Percentiles rank a stretch among this genome's conserved stretches.
phyloP scores from a whole-genome alignment of 1,139 yeast genomes.

The Casaregolazyma suthepensis region DNA sequence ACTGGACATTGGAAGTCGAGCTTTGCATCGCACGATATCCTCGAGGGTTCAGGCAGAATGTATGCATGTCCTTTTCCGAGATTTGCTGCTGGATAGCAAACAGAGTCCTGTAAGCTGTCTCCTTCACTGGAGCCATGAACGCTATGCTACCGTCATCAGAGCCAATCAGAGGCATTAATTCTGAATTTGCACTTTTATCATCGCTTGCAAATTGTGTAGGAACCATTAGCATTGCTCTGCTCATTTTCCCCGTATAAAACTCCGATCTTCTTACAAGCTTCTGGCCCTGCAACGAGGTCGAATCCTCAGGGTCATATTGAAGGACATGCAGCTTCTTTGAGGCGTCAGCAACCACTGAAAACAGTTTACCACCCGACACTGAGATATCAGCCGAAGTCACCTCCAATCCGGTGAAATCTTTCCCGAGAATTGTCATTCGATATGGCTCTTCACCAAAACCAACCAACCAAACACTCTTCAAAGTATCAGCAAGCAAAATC shows the following conservation, averaged over 20 bases:
- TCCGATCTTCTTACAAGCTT: conserved; percentile 63
- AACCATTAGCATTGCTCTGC: conserved; percentile 52
- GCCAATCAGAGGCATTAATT: conserved; percentile 48
- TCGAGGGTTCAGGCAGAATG: conserved; percentile 74
- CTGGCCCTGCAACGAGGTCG: conserved; percentile 75
- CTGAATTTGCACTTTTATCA: conserved; percentile 27
- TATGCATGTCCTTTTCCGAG: conserved; percentile 65
- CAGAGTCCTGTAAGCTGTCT: conserved; percentile 69
- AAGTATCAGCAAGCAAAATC: conserved; percentile 70
- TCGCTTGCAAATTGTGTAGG: conserved; percentile 32
- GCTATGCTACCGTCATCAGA: conserved; percentile 75
- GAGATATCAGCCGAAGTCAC: conserved; percentile 64
- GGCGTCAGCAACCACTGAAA: conserved; percentile 63
- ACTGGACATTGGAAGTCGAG: conserved; percentile 9
- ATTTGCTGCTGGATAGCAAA: conserved; percentile 85
- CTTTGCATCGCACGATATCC: conserved; percentile 26
- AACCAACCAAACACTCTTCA: conserved; percentile 72
- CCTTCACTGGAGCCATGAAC: conserved; percentile 69
- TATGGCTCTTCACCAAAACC: conserved; percentile 95
- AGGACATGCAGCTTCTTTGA: conserved; percentile 65
- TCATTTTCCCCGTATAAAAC: conserved; percentile 59
- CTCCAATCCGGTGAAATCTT: conserved; percentile 59
- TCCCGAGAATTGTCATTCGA: conserved; percentile 72
- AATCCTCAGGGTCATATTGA: conserved; percentile 91
- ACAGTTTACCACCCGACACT: conserved; percentile 62